Conservation (phyloP, 1,284 basidiomycete genomes). For the Peniophora sp. region DNA sequence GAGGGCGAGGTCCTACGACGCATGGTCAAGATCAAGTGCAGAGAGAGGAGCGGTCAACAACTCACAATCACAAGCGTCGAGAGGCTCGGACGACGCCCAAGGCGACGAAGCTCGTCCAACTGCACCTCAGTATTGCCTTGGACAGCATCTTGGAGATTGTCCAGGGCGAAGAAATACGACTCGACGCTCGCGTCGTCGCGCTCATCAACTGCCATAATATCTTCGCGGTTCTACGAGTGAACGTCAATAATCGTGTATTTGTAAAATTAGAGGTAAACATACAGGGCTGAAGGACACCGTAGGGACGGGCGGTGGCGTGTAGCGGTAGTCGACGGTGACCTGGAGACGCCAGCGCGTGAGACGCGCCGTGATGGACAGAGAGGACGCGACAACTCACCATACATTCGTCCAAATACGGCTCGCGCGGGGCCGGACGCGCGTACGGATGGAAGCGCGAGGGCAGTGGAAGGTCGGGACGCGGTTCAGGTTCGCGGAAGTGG, state of each 20-base stretch:
- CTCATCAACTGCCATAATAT: neutral
- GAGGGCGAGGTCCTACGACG: neutral
- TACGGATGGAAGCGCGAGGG: neutral
- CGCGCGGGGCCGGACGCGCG: neutral
- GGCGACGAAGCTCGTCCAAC: neutral
- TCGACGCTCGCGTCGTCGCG: neutral
- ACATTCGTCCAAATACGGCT: neutral
- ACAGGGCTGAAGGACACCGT: neutral
- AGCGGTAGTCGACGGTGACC: neutral
- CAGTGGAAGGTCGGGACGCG: neutral
- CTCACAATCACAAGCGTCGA: neutral
- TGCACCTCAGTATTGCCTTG: neutral
- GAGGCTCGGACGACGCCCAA: neutral
- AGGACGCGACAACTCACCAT: neutral
- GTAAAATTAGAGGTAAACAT: neutral
- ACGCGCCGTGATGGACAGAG: neutral
- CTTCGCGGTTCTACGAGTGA: neutral
- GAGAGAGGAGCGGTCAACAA: neutral
- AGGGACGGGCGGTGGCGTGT: neutral
- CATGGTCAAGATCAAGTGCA: neutral
- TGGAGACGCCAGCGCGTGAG: neutral
- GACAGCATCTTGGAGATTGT: neutral
- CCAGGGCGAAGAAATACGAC: neutral
- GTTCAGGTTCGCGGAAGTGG: neutral
- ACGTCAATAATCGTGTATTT: neutral